Evolutionary conservation across 2,329 filamentous ascomycete species (phyloP).

Genomic region (Trichophyton schoenleinii): DNA sequence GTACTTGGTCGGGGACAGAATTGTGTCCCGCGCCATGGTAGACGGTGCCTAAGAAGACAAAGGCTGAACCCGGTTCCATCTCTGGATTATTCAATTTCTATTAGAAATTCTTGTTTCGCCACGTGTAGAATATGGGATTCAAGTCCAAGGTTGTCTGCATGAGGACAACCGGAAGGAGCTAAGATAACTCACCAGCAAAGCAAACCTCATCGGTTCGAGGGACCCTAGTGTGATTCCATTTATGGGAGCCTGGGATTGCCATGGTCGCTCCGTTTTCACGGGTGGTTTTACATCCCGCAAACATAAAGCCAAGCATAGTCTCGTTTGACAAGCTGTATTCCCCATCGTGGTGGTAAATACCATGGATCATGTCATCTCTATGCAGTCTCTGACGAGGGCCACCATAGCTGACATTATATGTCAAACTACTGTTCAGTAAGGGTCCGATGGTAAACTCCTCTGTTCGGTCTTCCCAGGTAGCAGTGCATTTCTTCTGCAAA

Average conservation of each 20-base stretch:
- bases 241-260: slow-evolving; percentile 31
- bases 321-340: slow-evolving; percentile 17
- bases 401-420: slow-evolving; percentile 25
- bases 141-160: background rate
- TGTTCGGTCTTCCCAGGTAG: slow-evolving; percentile 1
- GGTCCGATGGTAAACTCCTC: background rate
- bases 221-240: slow-evolving; percentile 29
- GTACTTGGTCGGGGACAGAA: slow-evolving; percentile 18
- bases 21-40: slow-evolving; percentile 34
- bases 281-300: slow-evolving; percentile 30
- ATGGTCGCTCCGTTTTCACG: slow-evolving; percentile 33
- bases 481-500: slow-evolving; percentile 3
- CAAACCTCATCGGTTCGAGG: slow-evolving; percentile 30
- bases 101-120: background rate
- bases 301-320: slow-evolving; percentile 30
- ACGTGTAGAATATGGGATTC: background rate
- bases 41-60: slow-evolving; percentile 29
- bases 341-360: slow-evolving; percentile 19
- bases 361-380: slow-evolving; percentile 27
- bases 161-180: background rate
- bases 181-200: slow-evolving; percentile 18
- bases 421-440: slow-evolving; percentile 5
- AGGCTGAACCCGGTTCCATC: slow-evolving; percentile 30
- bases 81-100: slow-evolving; percentile 11
- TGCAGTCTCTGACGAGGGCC: slow-evolving; percentile 30